These are phyloP conservation scores for Rutstroemia sydowiana DNA, from an alignment of 2,329 filamentous ascomycete genomes.

Conservation along the genomic window DNA sequence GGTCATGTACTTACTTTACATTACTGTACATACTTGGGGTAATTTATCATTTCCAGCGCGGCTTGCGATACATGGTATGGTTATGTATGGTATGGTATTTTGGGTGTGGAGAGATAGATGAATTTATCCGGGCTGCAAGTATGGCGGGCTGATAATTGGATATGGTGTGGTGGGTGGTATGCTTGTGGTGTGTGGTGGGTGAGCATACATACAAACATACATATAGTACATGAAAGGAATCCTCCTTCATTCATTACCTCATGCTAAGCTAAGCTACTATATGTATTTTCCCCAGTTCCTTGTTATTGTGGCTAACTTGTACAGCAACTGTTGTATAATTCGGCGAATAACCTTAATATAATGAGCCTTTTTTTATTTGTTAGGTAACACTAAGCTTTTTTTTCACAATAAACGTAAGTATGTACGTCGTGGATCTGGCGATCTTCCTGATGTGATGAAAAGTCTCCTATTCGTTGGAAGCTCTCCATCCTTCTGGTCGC, in stretches of 20 bases:
- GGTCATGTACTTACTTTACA: too few relatives aligned
- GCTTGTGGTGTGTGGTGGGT: neutral
- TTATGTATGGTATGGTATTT: too few relatives aligned
- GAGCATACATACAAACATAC: neutral
- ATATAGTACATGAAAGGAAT: too few relatives aligned
- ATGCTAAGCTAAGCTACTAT: too few relatives aligned
- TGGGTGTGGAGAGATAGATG: too few relatives aligned
- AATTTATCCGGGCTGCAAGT: constrained; percentile 1
- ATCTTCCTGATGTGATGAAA: neutral
- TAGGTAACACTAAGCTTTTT: neutral
- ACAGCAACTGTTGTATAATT: too few relatives aligned
- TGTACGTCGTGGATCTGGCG: too few relatives aligned
- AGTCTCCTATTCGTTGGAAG: neutral
- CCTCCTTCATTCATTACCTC: too few relatives aligned
- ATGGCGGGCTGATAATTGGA: constrained; percentile 1
- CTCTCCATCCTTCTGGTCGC: neutral
- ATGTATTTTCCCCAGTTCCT: too few relatives aligned
- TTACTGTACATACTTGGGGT: neutral
- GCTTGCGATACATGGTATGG: neutral
- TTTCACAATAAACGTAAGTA: neutral
- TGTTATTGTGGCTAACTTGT: too few relatives aligned
- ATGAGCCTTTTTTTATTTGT: too few relatives aligned
- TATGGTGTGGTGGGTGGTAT: neutral
- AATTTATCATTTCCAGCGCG: constrained; percentile 11
- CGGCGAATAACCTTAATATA: too few relatives aligned